These are phyloP conservation scores for Penicillium sp. DNA, from an alignment of 2,329 filamentous ascomycete genomes.

Conservation along the genomic window DNA sequence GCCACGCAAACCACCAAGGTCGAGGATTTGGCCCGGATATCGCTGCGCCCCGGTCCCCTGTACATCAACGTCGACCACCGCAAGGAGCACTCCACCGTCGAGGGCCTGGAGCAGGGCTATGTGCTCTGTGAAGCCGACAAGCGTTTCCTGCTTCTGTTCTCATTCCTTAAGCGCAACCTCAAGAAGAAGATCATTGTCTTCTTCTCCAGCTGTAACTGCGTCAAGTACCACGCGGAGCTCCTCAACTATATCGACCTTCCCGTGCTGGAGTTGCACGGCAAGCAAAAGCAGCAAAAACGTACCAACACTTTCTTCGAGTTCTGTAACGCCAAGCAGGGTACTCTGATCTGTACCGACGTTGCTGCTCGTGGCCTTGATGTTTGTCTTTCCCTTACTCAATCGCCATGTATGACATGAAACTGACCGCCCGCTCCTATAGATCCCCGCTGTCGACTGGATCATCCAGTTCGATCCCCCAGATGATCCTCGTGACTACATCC, in stretches of 20 bases:
- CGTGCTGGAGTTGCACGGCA: conserved; percentile 85
- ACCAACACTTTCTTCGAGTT: conserved; percentile 99
- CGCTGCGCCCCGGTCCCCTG: conserved; percentile 83
- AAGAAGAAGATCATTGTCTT: conserved; percentile 99
- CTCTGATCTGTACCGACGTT: conserved; percentile 94
- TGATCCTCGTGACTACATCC: conserved; percentile 89
- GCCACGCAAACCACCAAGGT: conserved; percentile 99
- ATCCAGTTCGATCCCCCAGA: conserved; percentile 95
- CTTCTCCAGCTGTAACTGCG: conserved; percentile 88
- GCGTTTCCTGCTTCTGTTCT: conserved; percentile 91
- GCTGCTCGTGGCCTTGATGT: conserved; percentile 91
- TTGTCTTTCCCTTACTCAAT: conserved; percentile 39
- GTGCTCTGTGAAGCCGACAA: conserved; percentile 92
- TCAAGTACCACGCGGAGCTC: conserved; percentile 94
- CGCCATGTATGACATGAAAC: not conserved
- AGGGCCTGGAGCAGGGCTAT: conserved; percentile 94
- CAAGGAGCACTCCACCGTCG: conserved; percentile 89
- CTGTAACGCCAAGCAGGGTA: conserved; percentile 81
- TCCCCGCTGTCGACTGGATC: conserved; percentile 94
- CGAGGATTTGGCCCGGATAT: conserved; percentile 93
- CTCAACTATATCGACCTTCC: conserved; percentile 97
- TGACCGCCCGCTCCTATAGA: conserved; percentile 53
- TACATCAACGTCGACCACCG: conserved; percentile 97
- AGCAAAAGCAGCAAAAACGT: conserved; percentile 99
- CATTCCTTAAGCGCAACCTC: conserved; percentile 87